phyloP scores from a whole-genome alignment of 306 rosid species.

The Alnus rubra region DNA sequence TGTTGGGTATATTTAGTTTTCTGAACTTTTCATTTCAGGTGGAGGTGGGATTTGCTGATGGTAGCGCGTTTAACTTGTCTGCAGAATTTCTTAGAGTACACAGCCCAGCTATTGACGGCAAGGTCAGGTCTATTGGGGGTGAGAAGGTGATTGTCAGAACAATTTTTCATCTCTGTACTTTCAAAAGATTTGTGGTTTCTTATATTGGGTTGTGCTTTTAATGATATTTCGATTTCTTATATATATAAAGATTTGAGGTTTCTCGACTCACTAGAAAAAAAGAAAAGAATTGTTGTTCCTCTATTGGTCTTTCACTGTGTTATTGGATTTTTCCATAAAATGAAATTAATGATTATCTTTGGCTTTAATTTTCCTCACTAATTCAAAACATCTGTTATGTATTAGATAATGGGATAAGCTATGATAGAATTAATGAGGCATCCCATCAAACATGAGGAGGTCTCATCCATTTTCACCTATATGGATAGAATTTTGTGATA shows the following conservation, averaged over 20 bases:
- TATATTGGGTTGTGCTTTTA: too few species aligned
- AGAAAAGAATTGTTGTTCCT: neutral
- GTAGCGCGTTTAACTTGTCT: conserved; percentile 60
- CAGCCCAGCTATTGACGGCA: conserved; percentile 90
- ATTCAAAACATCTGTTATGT: neutral
- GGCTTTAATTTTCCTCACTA: neutral
- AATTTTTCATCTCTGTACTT: conserved; percentile 4
- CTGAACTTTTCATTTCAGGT: conserved; percentile 45
- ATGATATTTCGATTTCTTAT: too few species aligned
- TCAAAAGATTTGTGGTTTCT: neutral
- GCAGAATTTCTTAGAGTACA: conserved; percentile 81
- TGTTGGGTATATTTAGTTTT: neutral
- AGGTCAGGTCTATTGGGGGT: conserved; percentile 73
- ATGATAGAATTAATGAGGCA: neutral
- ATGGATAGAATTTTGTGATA: neutral
- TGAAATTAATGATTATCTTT: neutral
- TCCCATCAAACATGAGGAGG: neutral
- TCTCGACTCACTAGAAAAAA: neutral
- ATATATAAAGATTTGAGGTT: neutral
- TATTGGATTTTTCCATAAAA: neutral
- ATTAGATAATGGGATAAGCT: neutral
- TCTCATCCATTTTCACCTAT: neutral
- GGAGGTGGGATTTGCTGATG: conserved; percentile 63
- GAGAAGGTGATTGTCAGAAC: conserved; percentile 61
- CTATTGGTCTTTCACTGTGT: neutral